Base-by-base conservation (phyloP, 2,329 filamentous ascomycete genomes). In the Hypomyces rosellus region DNA sequence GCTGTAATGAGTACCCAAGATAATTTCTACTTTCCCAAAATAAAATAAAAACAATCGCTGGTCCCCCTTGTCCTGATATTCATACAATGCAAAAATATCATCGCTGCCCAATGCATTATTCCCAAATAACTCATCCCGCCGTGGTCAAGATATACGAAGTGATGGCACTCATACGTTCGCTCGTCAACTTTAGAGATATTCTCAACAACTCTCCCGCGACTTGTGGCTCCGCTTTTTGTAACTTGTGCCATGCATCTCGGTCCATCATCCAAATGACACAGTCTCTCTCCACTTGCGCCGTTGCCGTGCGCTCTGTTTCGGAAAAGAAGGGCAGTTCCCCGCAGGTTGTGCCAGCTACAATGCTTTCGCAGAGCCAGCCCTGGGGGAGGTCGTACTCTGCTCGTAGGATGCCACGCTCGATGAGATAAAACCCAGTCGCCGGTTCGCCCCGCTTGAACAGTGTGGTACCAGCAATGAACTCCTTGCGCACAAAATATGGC, bases 291-390 rank as follows among this genome's bases (percentile, higher is more conserved):
- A 89, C 89, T 40, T 84, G 76, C 11, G 95, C 90, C 0, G 88
- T 96, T 2, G 90, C 90, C 4, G 91, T 97, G 15, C 93, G 80
- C 47, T 81, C 76, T 1, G 92, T 97, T 62, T 95, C 88, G 3
- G 86, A 89, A 70, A 99, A 99, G 72, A 99, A 99, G 0, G 93
- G 93, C 48, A 99, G 70, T 71, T 99, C 93, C 34, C 93, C 93
- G 60, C 92, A 97, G 0, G 93, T 96, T 1, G 93, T 93, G 14
- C 93, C 93, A 0, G 91, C 88, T 1, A 96, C 86, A 49, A 97
- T 96, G 61, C 89, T 88, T 68, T 99, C 93, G 54, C 87, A 89
- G 59, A 95, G 87, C 59, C 79, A 81, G 1, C 93, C 93, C 64
- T 97, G 93, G 1, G 93, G 90, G 33, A 95, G 77, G 55, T 92